Conservation (phyloP, 192 early-diverging fungal genomes). For the Mortierella alpina region DNA sequence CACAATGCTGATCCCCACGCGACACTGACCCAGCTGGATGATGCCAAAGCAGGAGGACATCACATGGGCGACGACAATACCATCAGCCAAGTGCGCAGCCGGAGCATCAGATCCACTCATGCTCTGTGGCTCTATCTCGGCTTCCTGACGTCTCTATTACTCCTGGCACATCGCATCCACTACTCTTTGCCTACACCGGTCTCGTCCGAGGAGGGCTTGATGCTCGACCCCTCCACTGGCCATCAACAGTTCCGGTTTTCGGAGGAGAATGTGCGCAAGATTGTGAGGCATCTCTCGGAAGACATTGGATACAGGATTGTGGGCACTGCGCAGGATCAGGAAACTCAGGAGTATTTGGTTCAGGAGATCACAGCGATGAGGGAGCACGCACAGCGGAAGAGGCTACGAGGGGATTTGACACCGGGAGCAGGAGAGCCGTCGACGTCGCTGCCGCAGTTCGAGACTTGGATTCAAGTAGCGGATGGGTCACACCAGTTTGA, state of each 20-base stretch:
- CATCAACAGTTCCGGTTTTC: slow-evolving; percentile 63
- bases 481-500: slow-evolving; percentile 76
- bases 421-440: background rate
- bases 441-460: slow-evolving; percentile 52
- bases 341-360: slow-evolving; percentile 29
- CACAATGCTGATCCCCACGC: too few species aligned
- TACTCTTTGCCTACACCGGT: slow-evolving; percentile 36
- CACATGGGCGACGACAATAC: background rate
- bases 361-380: slow-evolving; percentile 17
- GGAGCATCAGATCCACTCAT: background rate
- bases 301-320: slow-evolving; percentile 71
- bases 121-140: slow-evolving; percentile 5
- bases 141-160: slow-evolving; percentile 15
- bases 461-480: slow-evolving; percentile 67
- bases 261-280: slow-evolving; percentile 62
- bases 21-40: too few species aligned
- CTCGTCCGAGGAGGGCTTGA: slow-evolving; percentile 12
- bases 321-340: slow-evolving; percentile 53
- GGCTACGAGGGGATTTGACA: background rate
- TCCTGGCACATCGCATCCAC: slow-evolving; percentile 20
- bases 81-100: background rate
- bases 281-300: slow-evolving; percentile 60
- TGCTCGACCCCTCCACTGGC: slow-evolving; percentile 28
- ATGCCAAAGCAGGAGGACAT: background rate
- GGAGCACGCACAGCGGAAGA: slow-evolving; percentile 14